A percentile compares a stretch with the other conserved stretches of the same genome.
Evolutionary conservation across 805 yeast genomes (phyloP).

Genomic region (Candida namnaoensis): DNA sequence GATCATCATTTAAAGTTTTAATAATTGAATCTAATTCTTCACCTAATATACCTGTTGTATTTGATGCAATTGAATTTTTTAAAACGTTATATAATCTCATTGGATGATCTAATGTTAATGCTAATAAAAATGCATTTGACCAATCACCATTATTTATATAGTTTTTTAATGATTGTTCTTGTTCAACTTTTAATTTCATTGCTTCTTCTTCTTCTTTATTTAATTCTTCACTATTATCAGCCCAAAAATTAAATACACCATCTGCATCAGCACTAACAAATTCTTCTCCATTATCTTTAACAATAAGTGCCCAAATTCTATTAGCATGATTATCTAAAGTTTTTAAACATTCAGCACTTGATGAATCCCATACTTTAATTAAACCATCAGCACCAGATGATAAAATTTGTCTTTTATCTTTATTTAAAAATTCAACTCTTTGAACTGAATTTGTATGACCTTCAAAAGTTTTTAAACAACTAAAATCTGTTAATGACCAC

Average conservation of each 20-base stretch:
- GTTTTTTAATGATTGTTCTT: slow-evolving; percentile 82
- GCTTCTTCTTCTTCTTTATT: slow-evolving; percentile 40
- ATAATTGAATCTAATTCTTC: slow-evolving; percentile 58
- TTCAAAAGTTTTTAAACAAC: slow-evolving; percentile 77
- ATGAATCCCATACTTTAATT: slow-evolving; percentile 81
- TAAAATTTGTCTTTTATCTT: slow-evolving; percentile 51
- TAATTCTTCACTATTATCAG: slow-evolving; percentile 75
- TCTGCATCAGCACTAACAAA: slow-evolving; percentile 92
- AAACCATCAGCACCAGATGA: slow-evolving; percentile 91
- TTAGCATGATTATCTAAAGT: slow-evolving; percentile 92
- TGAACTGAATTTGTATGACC: slow-evolving; percentile 93
- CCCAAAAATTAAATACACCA: slow-evolving; percentile 85
- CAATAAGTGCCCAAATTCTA: slow-evolving; percentile 86
- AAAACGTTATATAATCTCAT: slow-evolving; percentile 78
- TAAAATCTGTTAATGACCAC: slow-evolving; percentile 78
- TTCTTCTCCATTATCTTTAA: slow-evolving; percentile 54
- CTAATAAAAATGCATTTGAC: slow-evolving; percentile 82
- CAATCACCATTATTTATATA: slow-evolving; percentile 67
- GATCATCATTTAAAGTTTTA: slow-evolving; percentile 45
- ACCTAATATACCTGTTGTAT: slow-evolving; percentile 30
- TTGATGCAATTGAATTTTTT: slow-evolving; percentile 43
- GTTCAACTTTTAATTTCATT: slow-evolving; percentile 56
- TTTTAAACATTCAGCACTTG: slow-evolving; percentile 67
- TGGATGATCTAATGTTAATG: slow-evolving; percentile 84
- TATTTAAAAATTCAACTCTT: slow-evolving; percentile 62